Evolutionary conservation across 306 rosid species (phyloP).

Genomic region (Vicia faba): DNA sequence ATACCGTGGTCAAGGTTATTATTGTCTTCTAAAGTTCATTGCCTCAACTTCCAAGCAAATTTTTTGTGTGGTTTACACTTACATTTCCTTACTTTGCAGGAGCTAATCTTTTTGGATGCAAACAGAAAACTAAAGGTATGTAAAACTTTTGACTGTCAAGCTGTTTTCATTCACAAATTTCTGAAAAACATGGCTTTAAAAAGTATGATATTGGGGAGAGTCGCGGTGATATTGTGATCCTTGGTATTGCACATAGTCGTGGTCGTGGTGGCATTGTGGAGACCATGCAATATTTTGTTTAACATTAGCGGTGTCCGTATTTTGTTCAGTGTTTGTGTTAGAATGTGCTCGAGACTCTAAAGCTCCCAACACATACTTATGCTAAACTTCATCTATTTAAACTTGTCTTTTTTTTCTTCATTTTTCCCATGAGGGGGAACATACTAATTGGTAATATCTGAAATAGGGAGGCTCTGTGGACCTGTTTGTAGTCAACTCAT

Average conservation of each 20-base stretch:
- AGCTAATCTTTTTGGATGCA: constrained; percentile 71
- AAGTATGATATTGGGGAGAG: not conserved
- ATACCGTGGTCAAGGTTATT: constrained; percentile 79
- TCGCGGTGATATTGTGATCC: not conserved
- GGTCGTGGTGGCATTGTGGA: not conserved
- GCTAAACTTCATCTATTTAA: not conserved
- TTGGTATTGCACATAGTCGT: not conserved
- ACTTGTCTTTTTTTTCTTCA: not conserved
- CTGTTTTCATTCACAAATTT: constrained; percentile 33
- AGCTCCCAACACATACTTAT: too few species aligned
- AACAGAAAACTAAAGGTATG: constrained; percentile 62
- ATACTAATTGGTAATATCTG: constrained; percentile 31
- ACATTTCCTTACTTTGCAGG: constrained; percentile 56
- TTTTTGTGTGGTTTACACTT: constrained; percentile 38
- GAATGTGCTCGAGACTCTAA: not conserved
- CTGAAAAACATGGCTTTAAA: constrained; percentile 18
- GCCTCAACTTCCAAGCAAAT: constrained; percentile 28
- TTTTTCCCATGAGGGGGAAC: not conserved
- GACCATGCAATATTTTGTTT: constrained; percentile 4
- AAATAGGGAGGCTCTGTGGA: constrained; percentile 78
- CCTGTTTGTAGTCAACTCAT: constrained; percentile 86
- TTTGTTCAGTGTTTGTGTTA: not conserved
- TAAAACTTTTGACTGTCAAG: not conserved
- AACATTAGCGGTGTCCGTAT: not conserved
- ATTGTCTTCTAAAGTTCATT: constrained; percentile 30